Base-by-base conservation (phyloP, 805 yeast genomes). In the Hanseniaspora occidentalis region DNA sequence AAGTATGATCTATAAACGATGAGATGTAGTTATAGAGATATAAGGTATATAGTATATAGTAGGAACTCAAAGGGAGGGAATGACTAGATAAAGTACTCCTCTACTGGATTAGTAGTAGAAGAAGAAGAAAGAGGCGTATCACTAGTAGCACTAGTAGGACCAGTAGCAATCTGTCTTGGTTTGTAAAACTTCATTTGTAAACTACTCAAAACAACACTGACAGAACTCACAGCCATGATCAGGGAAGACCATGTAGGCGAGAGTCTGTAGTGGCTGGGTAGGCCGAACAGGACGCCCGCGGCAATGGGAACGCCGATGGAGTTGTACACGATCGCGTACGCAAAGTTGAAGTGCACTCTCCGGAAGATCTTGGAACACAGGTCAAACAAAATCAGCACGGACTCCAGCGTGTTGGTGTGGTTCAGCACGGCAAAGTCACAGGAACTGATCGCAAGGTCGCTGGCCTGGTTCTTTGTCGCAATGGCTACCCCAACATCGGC, bases 401-500 rank as follows among this genome's bases (percentile, higher is more conserved):
- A 66, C 9, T 64, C 54, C 31, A 75, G 52, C 1, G 79, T 79
- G 42, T 64, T 59, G 6, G 21, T 18, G 31, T 76, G 71, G 6
- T 71, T 71, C 50, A 82, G 61, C 24, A 83, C 61, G 16, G 82
- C 79, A 50, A 82, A 81, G 54, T 82, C 84, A 43, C 84, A 78
- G 3, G 86, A 75, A 2, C 80, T 73, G 39, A 81, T 64, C 0
- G 92, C 88, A 37, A 82, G 62, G 47, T 83, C 92, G 11, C 37
- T 29, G 4, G 40, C 37, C 33, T 37, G 36, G 16, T 11, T 36
- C 0, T 89, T 89, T 0, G 79, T 69, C 0, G 86, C 81, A 45
- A 82, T 64, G 0, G 92, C 86, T 36, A 82, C 68, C 3, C 92
- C 92, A 17, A 83, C 77, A 58, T 80, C 84, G 1, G 92, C 84